Evolutionary conservation across 108 stramenopile genomes (phyloP).

Genomic region (Cyclotella sp.): DNA sequence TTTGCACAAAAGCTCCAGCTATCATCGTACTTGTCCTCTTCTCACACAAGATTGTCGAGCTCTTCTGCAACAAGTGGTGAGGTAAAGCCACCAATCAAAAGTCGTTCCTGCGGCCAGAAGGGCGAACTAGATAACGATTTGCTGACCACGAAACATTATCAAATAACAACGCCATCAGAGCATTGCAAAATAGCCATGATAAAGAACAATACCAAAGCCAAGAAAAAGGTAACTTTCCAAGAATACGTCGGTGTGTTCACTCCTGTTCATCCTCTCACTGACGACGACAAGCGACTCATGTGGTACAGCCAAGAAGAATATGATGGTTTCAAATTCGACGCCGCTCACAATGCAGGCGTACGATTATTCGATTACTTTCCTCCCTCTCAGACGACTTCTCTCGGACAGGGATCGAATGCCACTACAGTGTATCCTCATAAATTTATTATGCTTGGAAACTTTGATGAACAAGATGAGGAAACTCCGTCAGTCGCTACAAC

Average conservation of each 20-base stretch:
- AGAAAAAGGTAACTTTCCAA: neutral
- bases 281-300: slow-evolving; percentile 13
- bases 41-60: neutral
- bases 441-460: slow-evolving; percentile 19
- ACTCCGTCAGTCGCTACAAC: neutral
- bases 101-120: neutral
- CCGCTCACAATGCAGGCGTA: slow-evolving; percentile 25
- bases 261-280: neutral
- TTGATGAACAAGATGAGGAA: slow-evolving; percentile 1
- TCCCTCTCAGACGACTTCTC: neutral
- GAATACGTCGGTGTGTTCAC: neutral
- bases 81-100: neutral
- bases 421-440: neutral
- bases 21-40: slow-evolving; percentile 1
- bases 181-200: too few species aligned
- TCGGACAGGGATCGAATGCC: neutral
- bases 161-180: neutral
- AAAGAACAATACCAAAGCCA: neutral
- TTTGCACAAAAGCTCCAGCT: neutral
- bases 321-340: slow-evolving; percentile 22
- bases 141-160: neutral
- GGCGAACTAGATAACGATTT: neutral
- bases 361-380: slow-evolving; percentile 6
- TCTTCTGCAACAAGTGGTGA: neutral
- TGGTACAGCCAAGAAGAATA: slow-evolving; percentile 30